These are phyloP conservation scores for Colletotrichum tofieldiae DNA, from an alignment of 2,329 filamentous ascomycete genomes.

Conservation along the genomic window DNA sequence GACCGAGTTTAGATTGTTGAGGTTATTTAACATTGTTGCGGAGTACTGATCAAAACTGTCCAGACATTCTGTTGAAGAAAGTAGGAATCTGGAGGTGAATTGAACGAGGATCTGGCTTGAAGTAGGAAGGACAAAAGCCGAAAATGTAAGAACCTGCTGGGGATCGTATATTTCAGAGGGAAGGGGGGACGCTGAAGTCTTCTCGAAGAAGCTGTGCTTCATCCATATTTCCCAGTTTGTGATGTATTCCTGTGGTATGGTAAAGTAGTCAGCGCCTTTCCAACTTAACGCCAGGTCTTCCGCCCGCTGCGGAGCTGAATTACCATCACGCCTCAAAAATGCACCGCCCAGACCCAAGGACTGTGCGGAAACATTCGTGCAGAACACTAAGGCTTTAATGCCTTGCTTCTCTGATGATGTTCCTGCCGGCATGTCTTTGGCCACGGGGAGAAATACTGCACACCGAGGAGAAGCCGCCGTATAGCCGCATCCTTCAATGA, in stretches of 20 bases:
- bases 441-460: too few species aligned
- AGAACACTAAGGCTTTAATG: too few species aligned
- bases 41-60: conserved; percentile 7
- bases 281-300: too few species aligned
- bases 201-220: background rate
- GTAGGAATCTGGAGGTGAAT: background rate
- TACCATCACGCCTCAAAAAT: too few species aligned
- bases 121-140: background rate
- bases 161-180: background rate
- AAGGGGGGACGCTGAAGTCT: too few species aligned
- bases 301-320: too few species aligned
- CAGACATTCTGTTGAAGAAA: background rate
- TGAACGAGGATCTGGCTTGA: background rate
- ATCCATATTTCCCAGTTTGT: background rate
- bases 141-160: background rate
- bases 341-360: too few species aligned
- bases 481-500: too few species aligned
- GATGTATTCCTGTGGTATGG: background rate
- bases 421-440: too few species aligned
- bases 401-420: too few species aligned
- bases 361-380: too few species aligned
- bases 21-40: background rate
- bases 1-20: background rate
- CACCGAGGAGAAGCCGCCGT: too few species aligned
- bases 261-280: background rate